These are phyloP conservation scores for Lactarius quietus DNA, from an alignment of 768 basidiomycete species.

Conservation along the genomic window DNA sequence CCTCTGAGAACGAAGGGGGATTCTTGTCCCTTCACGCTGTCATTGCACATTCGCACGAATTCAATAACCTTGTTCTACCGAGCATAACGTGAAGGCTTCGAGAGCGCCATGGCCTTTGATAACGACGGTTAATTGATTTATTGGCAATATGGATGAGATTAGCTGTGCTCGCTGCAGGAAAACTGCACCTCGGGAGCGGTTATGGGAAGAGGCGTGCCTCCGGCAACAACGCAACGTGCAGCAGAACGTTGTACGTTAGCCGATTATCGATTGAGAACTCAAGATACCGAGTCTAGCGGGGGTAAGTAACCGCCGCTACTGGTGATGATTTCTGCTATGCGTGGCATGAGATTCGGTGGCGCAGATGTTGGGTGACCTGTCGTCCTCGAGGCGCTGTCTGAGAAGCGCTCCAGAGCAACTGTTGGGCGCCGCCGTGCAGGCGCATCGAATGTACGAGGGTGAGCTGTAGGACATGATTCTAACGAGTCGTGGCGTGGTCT, in stretches of 20 bases:
- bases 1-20: conserved; percentile 2
- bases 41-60: conserved; percentile 1
- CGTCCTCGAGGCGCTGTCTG: conserved; percentile 15
- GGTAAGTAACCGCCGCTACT: background rate
- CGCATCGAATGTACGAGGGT: background rate
- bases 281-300: background rate
- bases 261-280: conserved; percentile 22
- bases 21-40: conserved; percentile 9
- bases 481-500: background rate
- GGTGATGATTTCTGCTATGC: conserved; percentile 5
- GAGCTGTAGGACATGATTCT: background rate
- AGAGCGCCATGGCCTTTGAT: conserved; percentile 4
- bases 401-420: conserved; percentile 4
- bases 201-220: background rate
- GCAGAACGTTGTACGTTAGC: conserved; percentile 16
- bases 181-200: conserved; percentile 5
- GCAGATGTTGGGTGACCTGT: conserved; percentile 9
- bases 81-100: conserved; percentile 5
- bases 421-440: background rate
- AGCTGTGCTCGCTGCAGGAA: conserved; percentile 9
- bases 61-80: conserved; percentile 15
- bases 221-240: conserved; percentile 17
- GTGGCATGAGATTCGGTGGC: conserved; percentile 13
- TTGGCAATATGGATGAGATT: conserved; percentile 4
- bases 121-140: conserved; percentile 7